phyloP scores from a whole-genome alignment of 306 rosid genomes.

The Quercus suber region DNA sequence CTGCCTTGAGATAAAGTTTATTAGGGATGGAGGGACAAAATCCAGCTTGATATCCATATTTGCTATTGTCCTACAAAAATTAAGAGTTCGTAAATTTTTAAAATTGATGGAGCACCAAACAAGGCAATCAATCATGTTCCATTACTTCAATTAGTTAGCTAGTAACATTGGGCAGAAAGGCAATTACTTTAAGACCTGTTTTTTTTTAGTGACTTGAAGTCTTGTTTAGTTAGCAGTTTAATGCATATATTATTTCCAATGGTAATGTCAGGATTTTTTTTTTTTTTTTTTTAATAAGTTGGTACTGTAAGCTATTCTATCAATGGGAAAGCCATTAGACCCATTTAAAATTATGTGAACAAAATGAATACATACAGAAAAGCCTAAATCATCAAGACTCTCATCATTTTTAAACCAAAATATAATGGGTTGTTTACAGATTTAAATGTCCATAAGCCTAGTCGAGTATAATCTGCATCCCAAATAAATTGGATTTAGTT shows the following conservation, averaged over 20 bases:
- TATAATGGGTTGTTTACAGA: neutral
- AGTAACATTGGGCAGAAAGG: too few species aligned
- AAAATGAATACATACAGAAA: neutral
- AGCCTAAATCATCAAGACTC: neutral
- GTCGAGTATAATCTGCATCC: neutral
- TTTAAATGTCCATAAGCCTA: neutral
- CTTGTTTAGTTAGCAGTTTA: neutral
- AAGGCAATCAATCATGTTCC: neutral
- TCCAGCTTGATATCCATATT: conserved; percentile 93
- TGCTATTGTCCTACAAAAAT: conserved; percentile 71
- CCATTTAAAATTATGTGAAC: neutral
- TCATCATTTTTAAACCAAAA: neutral
- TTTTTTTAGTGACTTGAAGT: too few species aligned
- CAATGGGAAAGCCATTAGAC: neutral
- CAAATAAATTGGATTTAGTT: neutral
- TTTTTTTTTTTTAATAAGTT: neutral
- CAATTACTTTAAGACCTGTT: too few species aligned
- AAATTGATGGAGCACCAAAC: conserved; percentile 15
- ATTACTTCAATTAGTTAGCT: too few species aligned
- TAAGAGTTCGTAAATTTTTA: conserved; percentile 11
- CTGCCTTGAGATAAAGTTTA: conserved; percentile 93
- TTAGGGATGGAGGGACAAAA: conserved; percentile 74
- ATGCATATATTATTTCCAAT: neutral
- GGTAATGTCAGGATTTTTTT: neutral
- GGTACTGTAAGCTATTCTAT: neutral